A percentile compares a stretch with the other conserved stretches of the same genome.
Conservation (phyloP, 805 yeast species). For the Saccharomycopsis amapae region DNA sequence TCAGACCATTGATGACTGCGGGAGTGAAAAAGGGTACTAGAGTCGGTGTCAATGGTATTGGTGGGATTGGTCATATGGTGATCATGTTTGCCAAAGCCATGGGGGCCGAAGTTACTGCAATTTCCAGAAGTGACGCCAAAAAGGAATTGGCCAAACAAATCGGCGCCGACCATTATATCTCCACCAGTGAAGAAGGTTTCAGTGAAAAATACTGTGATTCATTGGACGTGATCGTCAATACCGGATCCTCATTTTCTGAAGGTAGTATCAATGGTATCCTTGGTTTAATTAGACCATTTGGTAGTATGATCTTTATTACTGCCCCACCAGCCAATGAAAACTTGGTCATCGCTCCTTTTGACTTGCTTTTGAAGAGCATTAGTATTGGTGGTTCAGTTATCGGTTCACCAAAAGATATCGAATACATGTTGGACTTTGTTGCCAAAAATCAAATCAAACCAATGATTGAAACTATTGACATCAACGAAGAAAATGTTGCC, state of each 20-base stretch:
- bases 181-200: slow-evolving; percentile 38
- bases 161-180: slow-evolving; percentile 50
- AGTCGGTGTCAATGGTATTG: slow-evolving; percentile 49
- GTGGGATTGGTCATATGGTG: slow-evolving; percentile 53
- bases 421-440: slow-evolving; percentile 42
- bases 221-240: slow-evolving; percentile 46
- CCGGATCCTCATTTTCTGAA: slow-evolving; percentile 35
- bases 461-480: slow-evolving; percentile 46
- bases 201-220: slow-evolving; percentile 25
- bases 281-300: slow-evolving; percentile 25
- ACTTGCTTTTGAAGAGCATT: slow-evolving; percentile 1
- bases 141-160: slow-evolving; percentile 43
- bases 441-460: slow-evolving; percentile 40
- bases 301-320: slow-evolving; percentile 26
- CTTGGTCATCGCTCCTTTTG: slow-evolving; percentile 13
- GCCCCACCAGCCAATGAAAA: slow-evolving; percentile 14
- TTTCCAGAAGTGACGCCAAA: slow-evolving; percentile 45
- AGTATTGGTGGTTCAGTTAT: slow-evolving; percentile 30
- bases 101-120: slow-evolving; percentile 56
- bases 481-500: slow-evolving; percentile 36
- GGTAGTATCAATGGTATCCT: slow-evolving; percentile 21
- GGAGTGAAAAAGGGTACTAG: slow-evolving; percentile 41
- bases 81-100: slow-evolving; percentile 49
- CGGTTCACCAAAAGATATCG: slow-evolving; percentile 42
- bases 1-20: slow-evolving; percentile 38